Base-by-base conservation (phyloP, 441 rosid species). In the Metrosideros polymorpha region DNA sequence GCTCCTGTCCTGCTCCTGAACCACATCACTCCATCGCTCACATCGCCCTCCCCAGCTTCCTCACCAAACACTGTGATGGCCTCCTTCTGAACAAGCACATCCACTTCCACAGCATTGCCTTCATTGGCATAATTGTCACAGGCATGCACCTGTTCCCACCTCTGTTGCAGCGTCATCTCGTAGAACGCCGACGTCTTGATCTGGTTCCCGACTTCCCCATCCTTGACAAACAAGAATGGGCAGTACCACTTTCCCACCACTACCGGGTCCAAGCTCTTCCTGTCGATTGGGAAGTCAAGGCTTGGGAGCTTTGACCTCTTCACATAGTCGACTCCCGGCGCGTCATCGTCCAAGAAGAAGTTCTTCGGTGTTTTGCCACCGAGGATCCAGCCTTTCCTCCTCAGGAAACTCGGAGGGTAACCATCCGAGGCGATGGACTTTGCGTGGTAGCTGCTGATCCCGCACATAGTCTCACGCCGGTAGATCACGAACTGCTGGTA, bases 201-300 rank as follows among this genome's bases (percentile, higher is more conserved):
- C 66, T 92, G 94, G 47, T 91, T 89, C 61, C 88, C 86, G 12
- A 86, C 47, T 1, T 57, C 71, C 85, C 85, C 85, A 50, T 92
- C 95, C 55, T 88, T 92, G 79, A 94, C 82, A 29, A 93, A 94
- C 89, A 94, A 88, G 91, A 94, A 94, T 45, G 95, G 97, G 17
- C 89, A 91, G 24, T 93, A 93, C 98, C 97, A 95, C 35, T 88
- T 90, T 45, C 97, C 97, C 15, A 92, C 92, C 24, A 82, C 85
- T 12, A 91, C 85, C 27, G 87, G 50, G 19, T 71, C 30, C 8
- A 88, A 90, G 29, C 29, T 54, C 47, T 56, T 84, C 18, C 83
- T 35, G 12, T 92, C 86, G 18, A 87, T 14, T 5, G 90, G 79
- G 79, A 90, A 76, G 71, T 77, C 79, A 57, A 90, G 87, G 52